A percentile compares a stretch with the other conserved stretches of the same genome.
Evolutionary conservation across 1,139 yeast species (phyloP).

Genomic region (Candida tunisiensis): DNA sequence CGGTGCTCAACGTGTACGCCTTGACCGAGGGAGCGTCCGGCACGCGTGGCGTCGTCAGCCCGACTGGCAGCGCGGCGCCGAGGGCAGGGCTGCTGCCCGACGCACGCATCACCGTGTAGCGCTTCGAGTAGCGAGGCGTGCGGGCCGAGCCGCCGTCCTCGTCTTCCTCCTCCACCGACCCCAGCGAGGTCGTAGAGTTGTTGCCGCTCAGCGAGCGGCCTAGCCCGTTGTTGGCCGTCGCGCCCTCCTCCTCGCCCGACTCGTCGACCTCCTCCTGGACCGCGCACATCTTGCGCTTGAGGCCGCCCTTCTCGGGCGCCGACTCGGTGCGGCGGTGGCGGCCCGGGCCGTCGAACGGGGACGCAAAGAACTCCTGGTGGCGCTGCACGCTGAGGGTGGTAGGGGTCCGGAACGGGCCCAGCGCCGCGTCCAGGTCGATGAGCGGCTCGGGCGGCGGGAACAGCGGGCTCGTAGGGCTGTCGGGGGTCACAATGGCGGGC

Average conservation of each 20-base stretch:
- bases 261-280: slow-evolving; percentile 15
- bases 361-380: slow-evolving; percentile 4
- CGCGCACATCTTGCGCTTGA: slow-evolving; percentile 13
- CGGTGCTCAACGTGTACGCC: no score
- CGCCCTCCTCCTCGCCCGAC: background rate
- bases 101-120: no score
- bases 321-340: slow-evolving; percentile 17
- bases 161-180: no score
- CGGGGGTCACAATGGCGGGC: background rate
- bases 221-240: no score
- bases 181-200: no score
- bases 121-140: slow-evolving; percentile 1
- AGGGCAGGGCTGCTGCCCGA: no score
- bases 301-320: slow-evolving; percentile 11
- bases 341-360: slow-evolving; percentile 5
- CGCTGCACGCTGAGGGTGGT: slow-evolving; percentile 2
- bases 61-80: no score
- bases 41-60: no score
- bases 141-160: slow-evolving; percentile 4
- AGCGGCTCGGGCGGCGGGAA: slow-evolving; percentile 5
- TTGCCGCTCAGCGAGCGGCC: no score
- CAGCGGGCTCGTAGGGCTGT: slow-evolving; percentile 1
- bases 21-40: no score
- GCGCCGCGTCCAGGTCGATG: slow-evolving; percentile 19
- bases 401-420: slow-evolving; percentile 10